Evolutionary conservation across 257 asterid species (phyloP), one percentile per base, ranked within the genome.

Genomic region (Schizonepeta tenuifolia): DNA sequence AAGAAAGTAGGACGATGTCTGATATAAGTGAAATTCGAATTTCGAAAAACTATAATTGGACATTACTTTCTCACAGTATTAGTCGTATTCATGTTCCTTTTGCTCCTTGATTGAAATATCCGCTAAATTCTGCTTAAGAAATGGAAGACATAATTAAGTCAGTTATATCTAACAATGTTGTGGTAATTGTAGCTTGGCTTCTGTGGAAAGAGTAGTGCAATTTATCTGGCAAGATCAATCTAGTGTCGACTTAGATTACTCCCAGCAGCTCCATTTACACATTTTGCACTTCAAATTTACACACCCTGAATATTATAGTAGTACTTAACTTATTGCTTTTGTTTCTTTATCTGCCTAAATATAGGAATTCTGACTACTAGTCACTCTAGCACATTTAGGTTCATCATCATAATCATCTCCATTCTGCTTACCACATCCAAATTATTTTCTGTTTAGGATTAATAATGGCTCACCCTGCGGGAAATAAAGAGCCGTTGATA

Each of bases 401-500:
- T 54, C 22, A 6, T 28, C 49, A 31, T 44, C 33, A 28, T 28
- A 36, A 31, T 44, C 22, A n/a, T 51, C 21, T 51, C 26, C 28
- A 21, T 28, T 17, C 14, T 17, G 10, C 62, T 11, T 11, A 11
- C 33, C 14, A 9, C 14, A 7, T 41, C 3, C 12, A 11, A 10
- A 15, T 55, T 15, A 2, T 43, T 40, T 36, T 41, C 36, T 38
- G 68, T 14, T 59, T 65, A 65, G 43, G 57, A 65, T 78, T 59
- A 50, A 18, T 69, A 40, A 53, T 47, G 26, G 49, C 18, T 61
- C 10, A 40, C 6, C 28, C 64, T 57, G 88, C 87, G 96, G 90
- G 81, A 43, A 68, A 69, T 47, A 73, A 81, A 78, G 86, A 84
- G 36, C 89, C 90, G 28, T 47, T 86, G 73, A 80, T 91, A 73